A percentile compares a stretch with the other conserved stretches of the same genome.
Conservation (phyloP, 2,329 filamentous ascomycete genomes). For the Dichotomopilus funicola region DNA sequence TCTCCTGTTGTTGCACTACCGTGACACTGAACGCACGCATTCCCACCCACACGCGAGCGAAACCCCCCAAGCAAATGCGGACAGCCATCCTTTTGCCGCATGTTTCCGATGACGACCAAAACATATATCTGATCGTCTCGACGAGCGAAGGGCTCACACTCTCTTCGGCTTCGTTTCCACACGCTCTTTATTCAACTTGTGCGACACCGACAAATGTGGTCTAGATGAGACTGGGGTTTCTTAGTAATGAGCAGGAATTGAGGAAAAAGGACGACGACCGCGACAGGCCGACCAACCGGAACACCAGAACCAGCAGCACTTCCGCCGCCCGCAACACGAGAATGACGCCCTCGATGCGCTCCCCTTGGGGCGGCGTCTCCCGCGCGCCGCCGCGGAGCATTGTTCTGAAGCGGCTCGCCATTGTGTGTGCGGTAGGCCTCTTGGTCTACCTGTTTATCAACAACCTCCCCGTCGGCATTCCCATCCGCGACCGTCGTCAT, state of each 20-base stretch:
- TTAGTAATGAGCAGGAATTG: constrained; percentile 46
- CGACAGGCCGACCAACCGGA: constrained; percentile 27
- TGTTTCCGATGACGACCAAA: too few species aligned
- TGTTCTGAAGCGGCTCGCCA: constrained; percentile 45
- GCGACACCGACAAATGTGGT: not conserved
- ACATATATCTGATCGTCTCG: too few species aligned
- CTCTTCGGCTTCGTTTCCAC: too few species aligned
- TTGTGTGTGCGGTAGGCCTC: constrained; percentile 41
- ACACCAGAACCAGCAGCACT: too few species aligned
- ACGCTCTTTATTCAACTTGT: not conserved
- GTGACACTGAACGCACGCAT: too few species aligned
- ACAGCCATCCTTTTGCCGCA: too few species aligned
- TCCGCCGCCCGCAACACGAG: too few species aligned
- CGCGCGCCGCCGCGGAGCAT: constrained; percentile 43
- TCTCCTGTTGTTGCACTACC: too few species aligned
- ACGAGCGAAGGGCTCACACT: too few species aligned
- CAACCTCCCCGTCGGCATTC: constrained; percentile 49
- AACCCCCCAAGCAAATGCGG: too few species aligned
- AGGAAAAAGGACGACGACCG: constrained; percentile 56
- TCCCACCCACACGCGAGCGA: too few species aligned
- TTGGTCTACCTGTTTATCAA: constrained; percentile 58
- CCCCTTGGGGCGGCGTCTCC: constrained; percentile 35
- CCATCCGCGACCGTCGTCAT: constrained; percentile 33
- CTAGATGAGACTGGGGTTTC: constrained; percentile 42
- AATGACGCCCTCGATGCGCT: constrained; percentile 25